A percentile compares a stretch with the other conserved stretches of the same genome.
Conservation (phyloP, 768 basidiomycete genomes). For the Artomyces pyxidatus region DNA sequence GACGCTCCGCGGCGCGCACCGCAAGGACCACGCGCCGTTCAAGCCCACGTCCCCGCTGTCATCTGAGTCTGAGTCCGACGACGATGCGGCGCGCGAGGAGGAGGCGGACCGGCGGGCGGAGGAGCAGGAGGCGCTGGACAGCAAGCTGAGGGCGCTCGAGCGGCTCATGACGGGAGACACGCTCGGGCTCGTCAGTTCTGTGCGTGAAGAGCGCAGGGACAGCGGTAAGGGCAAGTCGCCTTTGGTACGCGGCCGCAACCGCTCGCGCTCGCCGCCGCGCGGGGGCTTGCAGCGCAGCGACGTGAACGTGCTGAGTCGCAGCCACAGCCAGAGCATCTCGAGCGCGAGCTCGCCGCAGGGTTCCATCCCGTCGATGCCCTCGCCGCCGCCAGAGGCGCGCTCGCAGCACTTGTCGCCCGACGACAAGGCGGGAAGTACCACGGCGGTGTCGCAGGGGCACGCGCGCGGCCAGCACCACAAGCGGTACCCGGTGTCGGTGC, state of each 20-base stretch:
- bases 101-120: slow-evolving; percentile 61
- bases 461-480: slow-evolving; percentile 8
- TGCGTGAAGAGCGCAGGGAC: slow-evolving; percentile 7
- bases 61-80: slow-evolving; percentile 34
- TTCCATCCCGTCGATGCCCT: slow-evolving; percentile 78
- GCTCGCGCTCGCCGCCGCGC: no score
- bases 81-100: slow-evolving; percentile 51
- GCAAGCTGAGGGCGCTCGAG: slow-evolving; percentile 62
- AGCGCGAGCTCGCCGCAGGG: slow-evolving; percentile 67
- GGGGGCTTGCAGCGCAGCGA: slow-evolving; percentile 31
- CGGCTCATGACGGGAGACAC: slow-evolving; percentile 66
- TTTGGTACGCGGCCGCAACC: no score
- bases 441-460: slow-evolving; percentile 4
- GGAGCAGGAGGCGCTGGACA: slow-evolving; percentile 57
- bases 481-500: slow-evolving; percentile 37
- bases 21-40: slow-evolving; percentile 10
- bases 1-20: slow-evolving; percentile 41
- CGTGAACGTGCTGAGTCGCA: no score
- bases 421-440: slow-evolving; percentile 1
- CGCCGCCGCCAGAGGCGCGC: slow-evolving; percentile 53
- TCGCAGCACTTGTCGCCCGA: slow-evolving; percentile 20
- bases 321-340: slow-evolving; percentile 61
- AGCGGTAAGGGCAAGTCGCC: no score
- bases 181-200: slow-evolving; percentile 53
- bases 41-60: slow-evolving; percentile 17